Evolutionary conservation across 345 rosid genomes (phyloP).

Genomic region (Geranium rotundifolium): DNA sequence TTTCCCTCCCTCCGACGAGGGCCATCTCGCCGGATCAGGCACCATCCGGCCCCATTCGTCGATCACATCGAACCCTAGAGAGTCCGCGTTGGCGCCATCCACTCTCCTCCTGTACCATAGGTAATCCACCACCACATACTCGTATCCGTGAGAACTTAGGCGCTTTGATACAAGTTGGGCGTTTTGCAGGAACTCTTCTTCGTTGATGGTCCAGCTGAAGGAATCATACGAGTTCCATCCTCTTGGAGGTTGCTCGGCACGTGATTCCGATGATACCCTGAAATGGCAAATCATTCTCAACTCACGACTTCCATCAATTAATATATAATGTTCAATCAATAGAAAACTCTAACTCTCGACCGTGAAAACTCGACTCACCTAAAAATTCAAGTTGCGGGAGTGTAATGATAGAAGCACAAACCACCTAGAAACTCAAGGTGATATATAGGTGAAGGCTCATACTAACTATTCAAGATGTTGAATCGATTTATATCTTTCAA

Average conservation of each 20-base stretch:
- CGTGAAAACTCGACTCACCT: too few relatives aligned
- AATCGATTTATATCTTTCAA: too few relatives aligned
- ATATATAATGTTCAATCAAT: too few relatives aligned
- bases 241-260: conserved; percentile 58
- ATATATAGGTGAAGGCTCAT: too few relatives aligned
- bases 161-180: conserved; percentile 44
- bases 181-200: conserved; percentile 55
- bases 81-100: conserved; percentile 44
- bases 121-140: conserved; percentile 81
- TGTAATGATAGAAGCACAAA: too few relatives aligned
- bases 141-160: conserved; percentile 50
- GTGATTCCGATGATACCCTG: conserved; percentile 25
- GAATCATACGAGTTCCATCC: conserved; percentile 89
- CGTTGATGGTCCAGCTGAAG: conserved; percentile 70
- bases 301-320: too few relatives aligned
- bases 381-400: too few relatives aligned
- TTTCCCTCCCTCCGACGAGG: conserved; percentile 57
- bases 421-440: too few relatives aligned
- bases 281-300: not conserved
- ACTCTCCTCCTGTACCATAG: conserved; percentile 76
- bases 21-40: conserved; percentile 68
- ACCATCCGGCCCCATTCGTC: conserved; percentile 77
- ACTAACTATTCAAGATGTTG: too few relatives aligned
- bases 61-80: conserved; percentile 68
- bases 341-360: too few relatives aligned